Evolutionary conservation across 2,329 filamentous ascomycete species (phyloP).

Genomic region (Aureobasidium sp.): DNA sequence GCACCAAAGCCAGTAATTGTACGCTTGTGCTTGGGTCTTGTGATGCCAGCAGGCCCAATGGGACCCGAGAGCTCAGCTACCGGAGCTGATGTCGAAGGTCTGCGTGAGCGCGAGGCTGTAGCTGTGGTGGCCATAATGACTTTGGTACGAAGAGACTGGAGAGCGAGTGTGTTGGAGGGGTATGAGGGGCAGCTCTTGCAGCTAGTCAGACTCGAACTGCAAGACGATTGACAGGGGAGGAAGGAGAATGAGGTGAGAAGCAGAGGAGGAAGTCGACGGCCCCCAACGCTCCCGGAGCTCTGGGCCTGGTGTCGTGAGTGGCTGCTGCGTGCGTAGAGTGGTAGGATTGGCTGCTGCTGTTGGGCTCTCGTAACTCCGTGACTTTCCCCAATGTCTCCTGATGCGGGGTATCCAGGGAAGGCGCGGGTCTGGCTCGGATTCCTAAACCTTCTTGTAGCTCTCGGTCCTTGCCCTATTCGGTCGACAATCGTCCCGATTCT

Average conservation of each 20-base stretch:
- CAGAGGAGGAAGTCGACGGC: constrained; percentile 5
- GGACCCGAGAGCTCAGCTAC: constrained; percentile 81
- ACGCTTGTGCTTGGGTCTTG: constrained; percentile 91
- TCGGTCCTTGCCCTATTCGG: not conserved
- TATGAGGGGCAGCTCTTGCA: not conserved
- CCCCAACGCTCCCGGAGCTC: constrained; percentile 6
- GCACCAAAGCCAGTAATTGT: constrained; percentile 93
- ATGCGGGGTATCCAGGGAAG: constrained; percentile 3
- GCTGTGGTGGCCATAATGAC: constrained; percentile 23
- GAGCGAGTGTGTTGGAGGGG: not conserved
- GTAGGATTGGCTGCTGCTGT: not conserved
- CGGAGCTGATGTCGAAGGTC: constrained; percentile 72
- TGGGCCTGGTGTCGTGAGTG: constrained; percentile 4
- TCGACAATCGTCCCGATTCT: not conserved
- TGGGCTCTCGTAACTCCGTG: not conserved
- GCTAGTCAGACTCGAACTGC: not conserved
- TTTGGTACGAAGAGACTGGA: not conserved
- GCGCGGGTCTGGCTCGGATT: not conserved
- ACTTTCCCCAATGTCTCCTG: not conserved
- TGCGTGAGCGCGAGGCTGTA: constrained; percentile 60
- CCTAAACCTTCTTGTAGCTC: not conserved
- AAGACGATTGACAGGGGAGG: constrained; percentile 12
- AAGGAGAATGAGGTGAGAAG: not conserved
- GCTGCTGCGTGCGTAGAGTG: not conserved
- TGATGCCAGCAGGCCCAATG: constrained; percentile 71